Evolutionary conservation across 1,284 basidiomycete species (phyloP).

Genomic region (Cutaneotrichosporon dermatis): DNA sequence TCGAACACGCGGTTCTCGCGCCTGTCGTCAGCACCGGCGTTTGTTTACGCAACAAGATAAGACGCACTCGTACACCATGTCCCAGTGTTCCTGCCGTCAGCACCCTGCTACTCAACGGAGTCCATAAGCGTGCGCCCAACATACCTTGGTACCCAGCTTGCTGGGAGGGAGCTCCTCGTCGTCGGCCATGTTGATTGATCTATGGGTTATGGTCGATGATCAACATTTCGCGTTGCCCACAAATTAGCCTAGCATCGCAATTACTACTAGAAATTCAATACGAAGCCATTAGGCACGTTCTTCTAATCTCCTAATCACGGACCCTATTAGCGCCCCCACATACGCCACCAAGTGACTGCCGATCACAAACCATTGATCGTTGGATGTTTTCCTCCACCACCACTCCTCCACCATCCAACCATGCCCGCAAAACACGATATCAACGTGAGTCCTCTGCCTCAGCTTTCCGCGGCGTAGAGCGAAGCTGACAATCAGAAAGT

Average conservation of each 20-base stretch:
- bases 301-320: no score
- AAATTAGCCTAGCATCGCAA: no score
- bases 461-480: no score
- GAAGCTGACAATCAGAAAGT: slow-evolving; percentile 38
- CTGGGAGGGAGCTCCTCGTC: slow-evolving; percentile 48
- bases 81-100: slow-evolving; percentile 43
- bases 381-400: background rate
- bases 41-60: no score
- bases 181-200: slow-evolving; percentile 6
- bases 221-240: no score
- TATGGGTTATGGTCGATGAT: no score
- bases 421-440: slow-evolving; percentile 48
- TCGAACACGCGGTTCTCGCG: slow-evolving; percentile 47
- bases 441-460: slow-evolving; percentile 31
- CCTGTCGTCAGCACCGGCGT: slow-evolving; percentile 17
- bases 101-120: no score
- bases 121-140: background rate
- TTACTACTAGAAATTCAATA: no score
- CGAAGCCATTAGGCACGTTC: no score
- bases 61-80: slow-evolving; percentile 45
- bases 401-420: slow-evolving; percentile 1
- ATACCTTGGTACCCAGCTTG: slow-evolving; percentile 45
- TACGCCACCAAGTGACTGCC: no score
- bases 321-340: no score
- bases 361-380: no score